Conservation (phyloP, 768 basidiomycete genomes). For the Trametes coccinea region DNA sequence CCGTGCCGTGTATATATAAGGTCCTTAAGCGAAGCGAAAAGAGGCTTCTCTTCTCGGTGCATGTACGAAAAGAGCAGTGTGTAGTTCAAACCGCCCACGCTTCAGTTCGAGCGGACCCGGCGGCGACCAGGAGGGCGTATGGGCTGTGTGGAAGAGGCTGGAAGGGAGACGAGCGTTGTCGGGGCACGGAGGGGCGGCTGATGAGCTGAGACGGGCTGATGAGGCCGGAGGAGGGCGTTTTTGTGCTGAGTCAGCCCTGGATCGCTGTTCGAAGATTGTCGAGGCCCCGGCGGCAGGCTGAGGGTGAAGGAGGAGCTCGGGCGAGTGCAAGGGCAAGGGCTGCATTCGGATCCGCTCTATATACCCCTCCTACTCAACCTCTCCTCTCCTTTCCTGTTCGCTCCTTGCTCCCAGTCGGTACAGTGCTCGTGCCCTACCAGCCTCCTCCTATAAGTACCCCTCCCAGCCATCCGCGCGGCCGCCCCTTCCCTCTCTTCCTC, state of each 20-base stretch:
- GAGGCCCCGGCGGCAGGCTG: background rate
- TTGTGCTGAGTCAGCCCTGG: slow-evolving; percentile 12
- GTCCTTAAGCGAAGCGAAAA: background rate
- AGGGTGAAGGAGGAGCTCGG: background rate
- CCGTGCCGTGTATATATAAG: background rate
- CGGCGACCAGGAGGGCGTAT: background rate
- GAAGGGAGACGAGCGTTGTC: background rate
- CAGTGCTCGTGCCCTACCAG: background rate
- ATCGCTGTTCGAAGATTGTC: background rate
- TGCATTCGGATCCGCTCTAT: slow-evolving; percentile 6
- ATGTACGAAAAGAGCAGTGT: slow-evolving; percentile 2
- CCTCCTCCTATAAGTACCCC: background rate
- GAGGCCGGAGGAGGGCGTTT: slow-evolving; percentile 6
- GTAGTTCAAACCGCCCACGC: background rate
- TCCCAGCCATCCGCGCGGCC: slow-evolving; percentile 2
- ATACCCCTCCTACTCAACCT: slow-evolving; percentile 2
- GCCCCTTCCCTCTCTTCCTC: background rate
- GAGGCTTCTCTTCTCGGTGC: slow-evolving; percentile 8
- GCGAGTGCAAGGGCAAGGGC: too few species aligned
- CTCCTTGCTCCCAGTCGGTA: slow-evolving; percentile 7
- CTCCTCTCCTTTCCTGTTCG: background rate
- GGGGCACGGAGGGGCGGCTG: background rate
- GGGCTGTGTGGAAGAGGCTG: background rate
- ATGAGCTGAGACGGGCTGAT: slow-evolving; percentile 8
- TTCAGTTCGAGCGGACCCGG: background rate